Evolutionary conservation across 169 alveolate species (phyloP).

Genomic region (Eimeria acervulina): DNA sequence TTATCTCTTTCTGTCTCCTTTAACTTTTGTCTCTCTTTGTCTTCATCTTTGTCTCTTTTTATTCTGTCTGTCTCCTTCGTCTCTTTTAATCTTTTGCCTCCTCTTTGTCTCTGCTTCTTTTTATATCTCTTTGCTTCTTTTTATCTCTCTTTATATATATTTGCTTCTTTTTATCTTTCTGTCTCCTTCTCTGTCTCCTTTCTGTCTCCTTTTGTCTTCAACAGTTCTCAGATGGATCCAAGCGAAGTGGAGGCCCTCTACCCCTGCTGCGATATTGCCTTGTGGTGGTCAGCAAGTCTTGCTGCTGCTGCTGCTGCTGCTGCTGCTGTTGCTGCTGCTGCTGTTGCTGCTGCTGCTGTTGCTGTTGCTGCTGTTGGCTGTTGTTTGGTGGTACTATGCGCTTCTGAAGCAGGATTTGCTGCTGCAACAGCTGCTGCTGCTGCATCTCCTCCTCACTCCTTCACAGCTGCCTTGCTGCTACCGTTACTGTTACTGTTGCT

Average conservation of each 20-base stretch:
- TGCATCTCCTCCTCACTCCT: neutral
- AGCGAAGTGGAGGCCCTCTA: constrained; percentile 4
- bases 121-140: too few species aligned
- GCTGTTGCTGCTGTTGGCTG: neutral
- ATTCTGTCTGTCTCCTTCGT: too few species aligned
- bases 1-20: too few species aligned
- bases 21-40: too few species aligned
- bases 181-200: neutral
- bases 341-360: neutral
- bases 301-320: constrained; percentile 15
- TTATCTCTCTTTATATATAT: too few species aligned
- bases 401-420: neutral
- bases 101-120: too few species aligned
- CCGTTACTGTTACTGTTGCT: neutral
- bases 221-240: neutral
- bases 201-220: too few species aligned
- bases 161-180: neutral
- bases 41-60: too few species aligned
- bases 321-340: neutral
- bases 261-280: constrained; percentile 26
- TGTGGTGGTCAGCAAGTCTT: neutral
- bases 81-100: too few species aligned
- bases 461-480: neutral
- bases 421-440: too few species aligned
- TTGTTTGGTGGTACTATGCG: too few species aligned